Conservation (phyloP, 495 filamentous ascomycete species). For the Trichoderma orchidacearum region DNA sequence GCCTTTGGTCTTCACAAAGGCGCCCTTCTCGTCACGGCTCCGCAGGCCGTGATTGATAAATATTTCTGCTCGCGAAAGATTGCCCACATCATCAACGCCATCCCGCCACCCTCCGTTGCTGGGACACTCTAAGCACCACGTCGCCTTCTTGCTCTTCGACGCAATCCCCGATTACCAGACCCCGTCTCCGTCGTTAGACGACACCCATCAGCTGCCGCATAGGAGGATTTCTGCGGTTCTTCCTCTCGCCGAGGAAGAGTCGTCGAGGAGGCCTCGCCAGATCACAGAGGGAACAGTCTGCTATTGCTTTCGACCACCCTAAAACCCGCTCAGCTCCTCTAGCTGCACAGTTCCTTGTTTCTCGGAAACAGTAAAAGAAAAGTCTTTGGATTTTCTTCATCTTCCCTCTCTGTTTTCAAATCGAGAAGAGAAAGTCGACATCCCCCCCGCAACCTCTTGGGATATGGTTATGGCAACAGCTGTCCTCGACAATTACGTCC, state of each 20-base stretch:
- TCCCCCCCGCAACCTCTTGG: conserved; percentile 12
- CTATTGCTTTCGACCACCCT: conserved; percentile 80
- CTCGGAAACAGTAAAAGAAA: conserved; percentile 1
- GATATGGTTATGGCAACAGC: conserved; percentile 44
- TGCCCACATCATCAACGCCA: conserved; percentile 53
- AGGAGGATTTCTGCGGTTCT: conserved; percentile 90
- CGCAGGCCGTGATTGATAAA: conserved; percentile 60
- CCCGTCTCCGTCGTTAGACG: not conserved
- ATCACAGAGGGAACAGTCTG: conserved; percentile 63
- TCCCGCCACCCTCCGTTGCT: conserved; percentile 41
- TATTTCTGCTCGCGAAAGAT: conserved; percentile 51
- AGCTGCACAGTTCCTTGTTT: not conserved
- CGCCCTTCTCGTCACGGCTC: conserved; percentile 54
- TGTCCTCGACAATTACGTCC: conserved; percentile 26
- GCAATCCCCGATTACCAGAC: conserved; percentile 41
- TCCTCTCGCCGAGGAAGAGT: conserved; percentile 93
- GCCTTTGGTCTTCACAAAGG: conserved; percentile 67
- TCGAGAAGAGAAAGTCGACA: too few relatives aligned
- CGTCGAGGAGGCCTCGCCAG: conserved; percentile 68
- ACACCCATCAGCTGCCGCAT: conserved; percentile 74
- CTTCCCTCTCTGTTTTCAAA: conserved; percentile 2
- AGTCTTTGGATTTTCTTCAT: not conserved
- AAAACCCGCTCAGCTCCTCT: conserved; percentile 32
- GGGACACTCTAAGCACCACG: conserved; percentile 26
- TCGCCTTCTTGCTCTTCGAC: conserved; percentile 37